Evolutionary conservation across 2,329 filamentous ascomycete genomes (phyloP), one percentile per base, ranked within the genome.

Genomic region (Fusarium succisae): DNA sequence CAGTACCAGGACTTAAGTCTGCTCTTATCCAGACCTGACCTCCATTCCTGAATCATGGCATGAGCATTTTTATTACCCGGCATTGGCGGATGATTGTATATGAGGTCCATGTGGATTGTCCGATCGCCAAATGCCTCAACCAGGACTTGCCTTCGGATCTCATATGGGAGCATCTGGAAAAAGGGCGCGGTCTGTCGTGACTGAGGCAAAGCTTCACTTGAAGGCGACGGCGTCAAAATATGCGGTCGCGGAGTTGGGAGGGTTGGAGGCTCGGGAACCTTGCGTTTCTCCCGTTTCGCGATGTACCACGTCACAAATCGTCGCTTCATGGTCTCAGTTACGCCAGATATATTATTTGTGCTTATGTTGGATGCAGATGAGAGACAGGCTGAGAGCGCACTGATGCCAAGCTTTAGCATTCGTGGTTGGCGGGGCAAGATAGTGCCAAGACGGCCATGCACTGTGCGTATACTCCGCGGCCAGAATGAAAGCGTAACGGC

Each of bases 41-140:
- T 3, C 48, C 48, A 35, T 37, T 20, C 15, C 4, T 51, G 47
- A 7, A 32, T 32, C 28, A 50, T 18, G 4, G 47, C 28, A 2
- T 50, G 47, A 5, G 22, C 8, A 1, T 9, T 4, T 4, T 50
- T 22, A 3, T 26, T 26, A 2, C 48, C 48, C 4, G 6, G 17
- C 17, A 24, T 24, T 5, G 48, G 30, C 3, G n/a, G 24, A 8
- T 8, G 3, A 3, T n/a, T 2, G 2, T 35, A 17, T 3, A 20
- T 35, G 1, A 62, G 22, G 12, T 62, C 50, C 50, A 62, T 37
- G 4, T 62, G 59, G 0, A 62, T 1, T 4, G 59, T 62, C 0
- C 38, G 59, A 24, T 44, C 38, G 1, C 59, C 51, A 22, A 62
- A 62, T 8, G 48, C 48, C 8, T 20, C 30, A 24, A 37, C 14